phyloP scores from a whole-genome alignment of 2,329 filamentous ascomycete species.

The Apiospora malaysiana region DNA sequence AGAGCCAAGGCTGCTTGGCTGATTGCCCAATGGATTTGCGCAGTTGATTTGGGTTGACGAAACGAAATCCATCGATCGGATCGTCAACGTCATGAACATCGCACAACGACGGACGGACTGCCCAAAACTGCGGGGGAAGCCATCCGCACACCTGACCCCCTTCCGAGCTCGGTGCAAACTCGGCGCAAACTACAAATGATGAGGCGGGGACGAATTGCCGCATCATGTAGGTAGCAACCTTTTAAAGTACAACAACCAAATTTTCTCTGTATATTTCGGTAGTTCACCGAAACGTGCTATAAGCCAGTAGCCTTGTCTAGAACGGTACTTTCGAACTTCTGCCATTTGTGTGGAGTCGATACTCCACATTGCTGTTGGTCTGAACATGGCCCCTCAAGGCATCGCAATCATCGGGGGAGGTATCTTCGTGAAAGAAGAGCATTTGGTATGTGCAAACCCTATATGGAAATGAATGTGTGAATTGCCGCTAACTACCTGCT shows the following conservation, averaged over 20 bases:
- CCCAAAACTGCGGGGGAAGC: slow-evolving; percentile 1
- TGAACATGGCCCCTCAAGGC: slow-evolving; percentile 21
- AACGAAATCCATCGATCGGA: neutral
- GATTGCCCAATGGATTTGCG: neutral
- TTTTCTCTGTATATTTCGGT: neutral
- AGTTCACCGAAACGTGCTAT: neutral
- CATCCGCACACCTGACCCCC: neutral
- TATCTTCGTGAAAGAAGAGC: slow-evolving; percentile 62
- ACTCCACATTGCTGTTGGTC: neutral
- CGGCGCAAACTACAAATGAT: neutral
- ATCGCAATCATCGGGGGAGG: slow-evolving; percentile 27
- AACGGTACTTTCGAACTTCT: neutral
- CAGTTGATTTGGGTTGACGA: neutral
- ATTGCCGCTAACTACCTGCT: slow-evolving; percentile 29
- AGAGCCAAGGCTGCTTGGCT: neutral
- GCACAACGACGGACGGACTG: neutral
- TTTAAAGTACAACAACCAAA: neutral
- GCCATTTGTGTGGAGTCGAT: neutral
- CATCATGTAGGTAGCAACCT: neutral
- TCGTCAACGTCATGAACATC: slow-evolving; percentile 14
- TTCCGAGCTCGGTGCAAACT: slow-evolving; percentile 14
- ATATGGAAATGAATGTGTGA: neutral
- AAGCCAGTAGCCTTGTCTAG: slow-evolving; percentile 1
- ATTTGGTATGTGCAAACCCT: slow-evolving; percentile 46
- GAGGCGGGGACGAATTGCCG: neutral